Percentiles rank a stretch among this genome's conserved stretches.
These are phyloP conservation scores for Colletotrichum sp. DNA, from an alignment of 2,329 filamentous ascomycete genomes.

Conservation along the genomic window DNA sequence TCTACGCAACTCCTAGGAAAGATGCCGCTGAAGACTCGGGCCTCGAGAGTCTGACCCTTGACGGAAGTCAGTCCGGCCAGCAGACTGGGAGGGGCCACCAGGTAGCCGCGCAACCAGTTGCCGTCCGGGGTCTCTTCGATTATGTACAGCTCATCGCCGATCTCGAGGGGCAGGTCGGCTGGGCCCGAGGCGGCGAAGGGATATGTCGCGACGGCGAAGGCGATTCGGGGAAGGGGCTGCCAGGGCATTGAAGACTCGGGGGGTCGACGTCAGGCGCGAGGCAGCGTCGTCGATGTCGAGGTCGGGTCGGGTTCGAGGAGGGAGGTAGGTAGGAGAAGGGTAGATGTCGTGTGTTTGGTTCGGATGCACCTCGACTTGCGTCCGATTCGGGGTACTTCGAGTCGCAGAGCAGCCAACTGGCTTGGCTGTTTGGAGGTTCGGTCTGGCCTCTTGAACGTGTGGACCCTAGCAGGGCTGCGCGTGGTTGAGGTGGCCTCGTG, in stretches of 20 bases:
- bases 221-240: conserved; percentile 95
- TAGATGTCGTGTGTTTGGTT: not conserved
- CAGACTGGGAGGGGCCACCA: conserved; percentile 91
- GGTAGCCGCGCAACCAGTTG: conserved; percentile 93
- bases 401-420: not conserved
- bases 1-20: conserved; percentile 96
- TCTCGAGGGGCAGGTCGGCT: conserved; percentile 93
- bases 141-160: conserved; percentile 98
- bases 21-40: conserved; percentile 97
- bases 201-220: conserved; percentile 95
- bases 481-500: conserved; percentile 19
- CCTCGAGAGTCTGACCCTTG: conserved; percentile 92
- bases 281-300: not conserved
- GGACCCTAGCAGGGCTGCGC: conserved; percentile 17
- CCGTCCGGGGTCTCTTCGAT: conserved; percentile 95
- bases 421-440: not conserved
- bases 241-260: conserved; percentile 75
- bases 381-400: not conserved
- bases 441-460: conserved; percentile 11
- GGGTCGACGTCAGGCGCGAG: conserved; percentile 1
- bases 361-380: not conserved
- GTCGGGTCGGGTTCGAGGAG: not conserved
- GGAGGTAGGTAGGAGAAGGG: not conserved
- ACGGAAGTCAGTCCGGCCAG: conserved; percentile 89
- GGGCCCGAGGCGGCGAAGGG: conserved; percentile 87